A percentile compares a stretch with the other conserved stretches of the same genome.
Conservation (phyloP, 176 grass and related monocot species). For the Hordeum marinum region DNA sequence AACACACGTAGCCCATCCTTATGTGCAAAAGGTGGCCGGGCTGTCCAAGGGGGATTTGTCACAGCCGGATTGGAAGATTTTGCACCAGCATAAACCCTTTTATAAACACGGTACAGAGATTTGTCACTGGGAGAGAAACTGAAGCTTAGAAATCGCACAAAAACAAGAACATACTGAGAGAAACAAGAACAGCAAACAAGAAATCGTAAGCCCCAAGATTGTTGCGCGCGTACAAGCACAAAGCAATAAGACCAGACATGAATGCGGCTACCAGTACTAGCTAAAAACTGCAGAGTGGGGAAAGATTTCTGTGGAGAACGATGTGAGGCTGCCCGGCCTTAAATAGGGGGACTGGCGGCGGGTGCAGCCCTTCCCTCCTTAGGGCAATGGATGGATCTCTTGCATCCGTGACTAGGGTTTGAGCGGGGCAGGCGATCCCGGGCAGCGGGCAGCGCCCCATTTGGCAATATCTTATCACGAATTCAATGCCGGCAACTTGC, state of each 20-base stretch:
- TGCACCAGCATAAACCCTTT: constrained; percentile 33
- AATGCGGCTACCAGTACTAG: neutral
- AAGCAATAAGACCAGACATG: neutral
- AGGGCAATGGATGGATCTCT: constrained; percentile 8
- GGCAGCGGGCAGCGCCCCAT: constrained; percentile 27
- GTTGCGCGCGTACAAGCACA: neutral
- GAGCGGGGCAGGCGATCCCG: neutral
- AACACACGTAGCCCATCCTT: constrained; percentile 35
- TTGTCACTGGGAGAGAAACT: neutral
- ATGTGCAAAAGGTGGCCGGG: constrained; percentile 93
- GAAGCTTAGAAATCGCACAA: neutral
- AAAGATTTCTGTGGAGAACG: neutral
- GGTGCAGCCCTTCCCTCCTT: neutral
- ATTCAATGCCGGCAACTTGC: neutral
- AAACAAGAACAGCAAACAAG: neutral
- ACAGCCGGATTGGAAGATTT: constrained; percentile 97
- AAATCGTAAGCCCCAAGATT: neutral
- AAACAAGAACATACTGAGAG: neutral
- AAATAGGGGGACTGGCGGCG: constrained; percentile 35
- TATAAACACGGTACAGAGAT: neutral
- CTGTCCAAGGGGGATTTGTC: constrained; percentile 50
- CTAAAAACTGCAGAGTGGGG: neutral
- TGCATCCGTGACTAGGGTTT: constrained; percentile 31
- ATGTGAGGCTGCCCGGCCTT: neutral
- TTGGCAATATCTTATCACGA: constrained; percentile 34